Conservation (phyloP, 1,284 basidiomycete genomes). For the Pterula multifida region DNA sequence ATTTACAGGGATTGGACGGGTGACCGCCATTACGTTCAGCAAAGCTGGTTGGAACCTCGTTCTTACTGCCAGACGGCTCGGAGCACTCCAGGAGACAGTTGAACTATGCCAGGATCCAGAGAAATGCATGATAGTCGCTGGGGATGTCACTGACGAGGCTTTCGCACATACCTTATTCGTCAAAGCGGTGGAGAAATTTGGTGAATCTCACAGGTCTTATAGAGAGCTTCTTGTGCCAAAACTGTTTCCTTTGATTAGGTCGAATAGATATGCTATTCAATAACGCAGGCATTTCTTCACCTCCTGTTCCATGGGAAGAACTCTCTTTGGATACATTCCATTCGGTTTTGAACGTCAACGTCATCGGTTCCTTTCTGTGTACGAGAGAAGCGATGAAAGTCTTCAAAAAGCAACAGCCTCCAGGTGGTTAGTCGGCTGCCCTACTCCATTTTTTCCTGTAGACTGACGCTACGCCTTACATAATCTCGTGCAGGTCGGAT, state of each 20-base stretch:
- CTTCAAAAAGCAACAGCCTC: constrained; percentile 64
- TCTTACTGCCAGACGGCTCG: constrained; percentile 42
- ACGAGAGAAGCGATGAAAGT: constrained; percentile 63
- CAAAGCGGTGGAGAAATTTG: constrained; percentile 42
- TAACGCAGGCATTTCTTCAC: constrained; percentile 55
- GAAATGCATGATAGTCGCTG: constrained; percentile 33
- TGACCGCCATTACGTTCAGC: constrained; percentile 34
- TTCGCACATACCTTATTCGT: constrained; percentile 53
- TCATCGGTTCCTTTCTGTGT: constrained; percentile 64
- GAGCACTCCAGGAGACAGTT: constrained; percentile 48
- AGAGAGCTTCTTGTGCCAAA: neutral
- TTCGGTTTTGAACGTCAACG: constrained; percentile 57
- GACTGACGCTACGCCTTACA: no score
- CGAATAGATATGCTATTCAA: constrained; percentile 14
- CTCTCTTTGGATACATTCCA: constrained; percentile 50
- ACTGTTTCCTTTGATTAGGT: neutral
- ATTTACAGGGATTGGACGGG: constrained; percentile 21
- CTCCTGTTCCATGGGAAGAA: constrained; percentile 48
- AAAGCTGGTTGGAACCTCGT: constrained; percentile 48
- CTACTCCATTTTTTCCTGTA: neutral
- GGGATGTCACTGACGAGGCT: constrained; percentile 51
- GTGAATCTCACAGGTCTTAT: no score
- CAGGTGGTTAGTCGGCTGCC: constrained; percentile 37
- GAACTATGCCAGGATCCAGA: constrained; percentile 29
- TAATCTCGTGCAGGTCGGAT: constrained; percentile 42